A percentile compares a stretch with the other conserved stretches of the same genome.
Evolutionary conservation across 768 basidiomycete genomes (phyloP).

Genomic region (Tricholoma bakamatsutake): DNA sequence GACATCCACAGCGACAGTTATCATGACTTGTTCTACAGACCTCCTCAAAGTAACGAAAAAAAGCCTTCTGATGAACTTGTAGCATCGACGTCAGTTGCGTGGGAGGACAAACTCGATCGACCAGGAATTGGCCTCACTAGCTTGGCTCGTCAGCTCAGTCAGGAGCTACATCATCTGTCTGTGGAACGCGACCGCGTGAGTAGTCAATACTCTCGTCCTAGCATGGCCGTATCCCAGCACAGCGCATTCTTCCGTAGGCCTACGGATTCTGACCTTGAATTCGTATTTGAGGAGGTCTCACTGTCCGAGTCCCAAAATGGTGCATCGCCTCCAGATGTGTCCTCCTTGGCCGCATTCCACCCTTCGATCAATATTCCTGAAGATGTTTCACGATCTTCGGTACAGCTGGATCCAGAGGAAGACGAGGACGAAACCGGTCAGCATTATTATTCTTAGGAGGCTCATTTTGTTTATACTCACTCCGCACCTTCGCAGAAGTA

Average conservation of each 20-base stretch:
- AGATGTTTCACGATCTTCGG: slow-evolving; percentile 40
- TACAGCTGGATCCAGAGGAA: slow-evolving; percentile 25
- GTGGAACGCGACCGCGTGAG: slow-evolving; percentile 24
- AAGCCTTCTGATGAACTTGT: slow-evolving; percentile 4
- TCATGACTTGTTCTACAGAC: slow-evolving; percentile 68
- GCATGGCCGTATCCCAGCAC: slow-evolving; percentile 8
- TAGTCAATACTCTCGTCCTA: slow-evolving; percentile 25
- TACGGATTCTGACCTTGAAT: slow-evolving; percentile 28
- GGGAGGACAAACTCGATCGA: slow-evolving; percentile 20
- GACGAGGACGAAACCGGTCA: slow-evolving; percentile 34
- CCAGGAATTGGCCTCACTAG: slow-evolving; percentile 42
- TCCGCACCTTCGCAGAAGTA: slow-evolving; percentile 26
- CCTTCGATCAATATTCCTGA: slow-evolving; percentile 40
- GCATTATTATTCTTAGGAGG: slow-evolving; percentile 4
- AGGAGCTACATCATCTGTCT: slow-evolving; percentile 41
- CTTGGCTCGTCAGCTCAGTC: slow-evolving; percentile 44
- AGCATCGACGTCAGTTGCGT: slow-evolving; percentile 15
- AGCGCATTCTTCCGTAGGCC: slow-evolving; percentile 18
- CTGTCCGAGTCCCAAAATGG: slow-evolving; percentile 19
- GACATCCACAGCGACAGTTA: slow-evolving; percentile 73
- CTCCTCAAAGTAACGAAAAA: slow-evolving; percentile 21
- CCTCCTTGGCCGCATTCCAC: slow-evolving; percentile 31
- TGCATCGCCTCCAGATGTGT: slow-evolving; percentile 13
- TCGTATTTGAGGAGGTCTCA: slow-evolving; percentile 32
- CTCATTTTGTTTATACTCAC: neutral